Evolutionary conservation across 1,139 yeast species (phyloP).

Genomic region (Torulaspora globosa): DNA sequence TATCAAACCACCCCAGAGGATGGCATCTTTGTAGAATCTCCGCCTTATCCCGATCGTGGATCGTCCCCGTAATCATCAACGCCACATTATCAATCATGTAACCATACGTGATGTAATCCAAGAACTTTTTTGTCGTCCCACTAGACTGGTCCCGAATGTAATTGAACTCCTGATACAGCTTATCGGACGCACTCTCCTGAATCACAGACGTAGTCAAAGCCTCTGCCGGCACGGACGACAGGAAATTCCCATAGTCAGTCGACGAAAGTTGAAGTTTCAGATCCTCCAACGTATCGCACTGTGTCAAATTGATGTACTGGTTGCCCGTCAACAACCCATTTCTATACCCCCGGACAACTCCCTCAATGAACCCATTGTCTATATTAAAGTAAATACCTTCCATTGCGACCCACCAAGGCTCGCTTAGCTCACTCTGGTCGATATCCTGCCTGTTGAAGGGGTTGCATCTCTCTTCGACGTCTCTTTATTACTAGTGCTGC

Average conservation of each 20-base stretch:
- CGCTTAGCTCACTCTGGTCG: background rate
- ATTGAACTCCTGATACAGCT: slow-evolving; percentile 77
- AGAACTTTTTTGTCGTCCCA: slow-evolving; percentile 71
- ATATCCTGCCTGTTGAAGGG: slow-evolving; percentile 1
- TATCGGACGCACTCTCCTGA: slow-evolving; percentile 71
- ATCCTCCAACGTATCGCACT: slow-evolving; percentile 93
- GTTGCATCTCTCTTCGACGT: slow-evolving; percentile 2
- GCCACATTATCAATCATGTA: slow-evolving; percentile 98
- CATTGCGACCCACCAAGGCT: slow-evolving; percentile 42
- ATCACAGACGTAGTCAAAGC: slow-evolving; percentile 71
- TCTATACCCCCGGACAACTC: slow-evolving; percentile 89
- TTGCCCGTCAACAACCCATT: slow-evolving; percentile 71
- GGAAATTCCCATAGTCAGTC: slow-evolving; percentile 90
- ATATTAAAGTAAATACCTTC: slow-evolving; percentile 86
- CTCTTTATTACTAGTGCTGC: slow-evolving; percentile 9
- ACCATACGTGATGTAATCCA: slow-evolving; percentile 90
- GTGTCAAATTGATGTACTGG: slow-evolving; percentile 88
- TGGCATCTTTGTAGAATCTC: slow-evolving; percentile 89
- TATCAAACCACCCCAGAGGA: slow-evolving; percentile 98
- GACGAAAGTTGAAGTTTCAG: slow-evolving; percentile 89
- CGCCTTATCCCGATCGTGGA: slow-evolving; percentile 86
- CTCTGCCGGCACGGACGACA: slow-evolving; percentile 77
- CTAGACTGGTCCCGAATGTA: slow-evolving; percentile 81
- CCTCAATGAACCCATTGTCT: slow-evolving; percentile 88
- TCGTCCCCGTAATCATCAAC: slow-evolving; percentile 92